Percentiles rank a stretch among this genome's conserved stretches.
These are phyloP conservation scores for Sporothrix humicola DNA, from an alignment of 2,329 filamentous ascomycete genomes.

Conservation along the genomic window DNA sequence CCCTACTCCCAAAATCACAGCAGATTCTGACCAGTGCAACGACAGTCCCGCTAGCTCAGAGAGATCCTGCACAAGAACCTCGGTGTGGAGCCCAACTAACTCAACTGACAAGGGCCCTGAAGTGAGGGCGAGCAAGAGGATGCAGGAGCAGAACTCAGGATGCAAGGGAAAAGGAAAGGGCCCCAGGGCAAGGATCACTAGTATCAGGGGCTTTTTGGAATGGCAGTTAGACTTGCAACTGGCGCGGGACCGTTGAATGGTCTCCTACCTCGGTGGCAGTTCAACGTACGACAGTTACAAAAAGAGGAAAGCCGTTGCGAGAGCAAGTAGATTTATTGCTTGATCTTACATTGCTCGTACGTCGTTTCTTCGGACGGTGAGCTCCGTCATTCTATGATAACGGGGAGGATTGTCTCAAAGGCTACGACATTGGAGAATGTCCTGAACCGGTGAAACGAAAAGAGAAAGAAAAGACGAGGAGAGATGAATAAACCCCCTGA, in stretches of 20 bases:
- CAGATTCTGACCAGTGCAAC: not conserved
- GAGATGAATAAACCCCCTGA: not conserved
- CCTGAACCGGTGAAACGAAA: conserved; percentile 14
- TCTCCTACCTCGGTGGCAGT: no score
- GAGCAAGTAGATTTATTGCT: not conserved
- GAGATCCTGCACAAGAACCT: conserved; percentile 25
- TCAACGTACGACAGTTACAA: not conserved
- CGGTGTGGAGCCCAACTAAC: conserved; percentile 14
- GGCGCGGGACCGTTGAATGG: not conserved
- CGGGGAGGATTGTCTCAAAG: no score
- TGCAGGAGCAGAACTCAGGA: not conserved
- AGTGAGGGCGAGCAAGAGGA: not conserved
- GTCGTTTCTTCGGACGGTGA: not conserved
- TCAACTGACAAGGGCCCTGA: not conserved
- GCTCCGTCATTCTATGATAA: not conserved
- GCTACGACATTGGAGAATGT: no score
- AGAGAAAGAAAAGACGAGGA: not conserved
- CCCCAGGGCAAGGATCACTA: not conserved
- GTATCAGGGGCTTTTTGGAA: not conserved
- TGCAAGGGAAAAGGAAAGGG: not conserved
- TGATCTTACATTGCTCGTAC: not conserved
- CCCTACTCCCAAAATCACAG: not conserved
- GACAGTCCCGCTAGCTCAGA: conserved; percentile 2
- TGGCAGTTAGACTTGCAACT: not conserved
- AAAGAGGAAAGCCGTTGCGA: not conserved